A percentile compares a stretch with the other conserved stretches of the same genome.
Conservation (phyloP, 208 protist genomes). For the Histomonas meleagridis region DNA sequence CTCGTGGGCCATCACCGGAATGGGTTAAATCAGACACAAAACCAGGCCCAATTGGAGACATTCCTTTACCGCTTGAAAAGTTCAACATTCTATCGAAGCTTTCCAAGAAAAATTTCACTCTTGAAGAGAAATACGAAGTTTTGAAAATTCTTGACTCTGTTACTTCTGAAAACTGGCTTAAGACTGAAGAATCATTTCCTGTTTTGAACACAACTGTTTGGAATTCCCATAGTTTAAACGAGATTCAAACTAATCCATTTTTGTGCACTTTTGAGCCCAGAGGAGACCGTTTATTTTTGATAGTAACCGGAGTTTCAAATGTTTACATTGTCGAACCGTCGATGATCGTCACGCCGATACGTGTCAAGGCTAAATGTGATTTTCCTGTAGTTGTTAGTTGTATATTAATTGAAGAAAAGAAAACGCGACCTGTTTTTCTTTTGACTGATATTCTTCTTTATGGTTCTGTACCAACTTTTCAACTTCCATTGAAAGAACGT, state of each 20-base stretch:
- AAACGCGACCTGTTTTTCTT: neutral
- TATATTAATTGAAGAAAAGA: neutral
- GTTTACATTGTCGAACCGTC: neutral
- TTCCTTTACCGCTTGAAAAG: neutral
- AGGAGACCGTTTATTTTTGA: neutral
- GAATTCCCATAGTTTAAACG: neutral
- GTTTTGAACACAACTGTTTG: neutral
- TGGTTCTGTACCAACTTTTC: neutral
- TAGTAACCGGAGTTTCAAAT: neutral
- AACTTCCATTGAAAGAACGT: neutral
- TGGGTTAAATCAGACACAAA: neutral
- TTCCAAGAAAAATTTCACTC: neutral
- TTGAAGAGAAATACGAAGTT: neutral
- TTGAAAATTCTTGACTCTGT: neutral
- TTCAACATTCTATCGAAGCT: neutral
- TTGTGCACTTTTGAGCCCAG: neutral
- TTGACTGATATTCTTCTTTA: neutral
- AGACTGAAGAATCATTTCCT: neutral
- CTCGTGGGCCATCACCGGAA: neutral
- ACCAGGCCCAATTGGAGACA: neutral
- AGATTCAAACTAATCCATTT: neutral
- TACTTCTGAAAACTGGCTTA: too few species aligned
- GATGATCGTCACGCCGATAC: neutral
- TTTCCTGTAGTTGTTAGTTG: neutral
- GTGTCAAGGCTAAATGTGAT: neutral